phyloP scores from a whole-genome alignment of 129 eudicot genomes.

The Pulicaria dysenterica region DNA sequence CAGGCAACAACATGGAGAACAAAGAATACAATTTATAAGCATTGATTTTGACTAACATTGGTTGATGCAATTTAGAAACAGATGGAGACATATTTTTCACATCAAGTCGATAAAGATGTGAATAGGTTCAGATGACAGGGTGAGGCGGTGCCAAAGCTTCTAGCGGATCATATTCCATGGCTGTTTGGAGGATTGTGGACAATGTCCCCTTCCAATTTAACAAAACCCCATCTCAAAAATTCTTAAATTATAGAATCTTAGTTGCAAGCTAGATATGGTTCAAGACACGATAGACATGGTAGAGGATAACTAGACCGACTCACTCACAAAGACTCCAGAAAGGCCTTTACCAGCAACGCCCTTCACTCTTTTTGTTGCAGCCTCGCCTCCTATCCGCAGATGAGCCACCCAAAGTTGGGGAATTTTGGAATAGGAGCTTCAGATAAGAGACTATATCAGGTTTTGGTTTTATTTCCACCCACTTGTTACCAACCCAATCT shows the following conservation, averaged over 20 bases:
- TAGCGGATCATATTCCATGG: no score
- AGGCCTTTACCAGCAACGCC: not conserved
- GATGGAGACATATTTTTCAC: no score
- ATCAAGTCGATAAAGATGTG: no score
- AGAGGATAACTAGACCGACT: not conserved
- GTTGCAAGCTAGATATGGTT: not conserved
- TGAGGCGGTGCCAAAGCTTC: no score
- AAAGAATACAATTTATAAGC: no score
- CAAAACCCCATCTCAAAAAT: not conserved
- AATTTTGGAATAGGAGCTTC: constrained; percentile 1
- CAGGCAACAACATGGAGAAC: no score
- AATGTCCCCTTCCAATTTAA: no score
- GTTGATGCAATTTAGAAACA: no score
- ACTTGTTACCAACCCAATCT: constrained; percentile 54
- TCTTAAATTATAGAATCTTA: not conserved
- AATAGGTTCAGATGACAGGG: no score
- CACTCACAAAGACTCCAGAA: not conserved
- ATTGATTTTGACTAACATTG: no score
- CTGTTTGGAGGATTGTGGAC: no score
- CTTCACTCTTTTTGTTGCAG: not conserved
- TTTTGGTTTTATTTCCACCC: constrained; percentile 46
- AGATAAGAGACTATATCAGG: constrained; percentile 43
- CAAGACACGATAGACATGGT: not conserved
- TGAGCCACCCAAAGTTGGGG: constrained; percentile 13
- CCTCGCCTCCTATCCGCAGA: not conserved